Conservation (phyloP, 768 basidiomycete genomes). For the Suillus weaverae region DNA sequence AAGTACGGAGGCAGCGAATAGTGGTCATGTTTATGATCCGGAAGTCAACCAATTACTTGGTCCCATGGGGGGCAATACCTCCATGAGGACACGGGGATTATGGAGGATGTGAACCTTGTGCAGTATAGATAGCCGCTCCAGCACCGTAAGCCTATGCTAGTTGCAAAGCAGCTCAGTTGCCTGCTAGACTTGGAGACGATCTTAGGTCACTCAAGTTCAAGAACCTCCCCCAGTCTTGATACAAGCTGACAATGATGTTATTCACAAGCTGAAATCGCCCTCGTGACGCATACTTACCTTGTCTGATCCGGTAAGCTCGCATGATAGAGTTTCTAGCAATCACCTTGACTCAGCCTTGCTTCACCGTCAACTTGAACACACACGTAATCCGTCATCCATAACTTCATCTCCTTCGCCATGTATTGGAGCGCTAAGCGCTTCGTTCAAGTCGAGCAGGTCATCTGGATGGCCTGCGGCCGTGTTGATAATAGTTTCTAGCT, state of each 20-base stretch:
- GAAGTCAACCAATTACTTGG: slow-evolving; percentile 99
- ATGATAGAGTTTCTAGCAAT: slow-evolving; percentile 32
- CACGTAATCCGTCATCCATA: slow-evolving; percentile 86
- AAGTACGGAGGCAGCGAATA: slow-evolving; percentile 87
- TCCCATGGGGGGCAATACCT: slow-evolving; percentile 87
- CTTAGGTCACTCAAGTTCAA: slow-evolving; percentile 99
- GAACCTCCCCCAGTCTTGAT: slow-evolving; percentile 94
- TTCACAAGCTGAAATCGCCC: slow-evolving; percentile 83
- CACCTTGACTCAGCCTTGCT: slow-evolving; percentile 61
- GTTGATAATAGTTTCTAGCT: slow-evolving; percentile 75
- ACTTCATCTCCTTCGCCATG: slow-evolving; percentile 84
- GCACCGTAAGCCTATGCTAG: slow-evolving; percentile 25
- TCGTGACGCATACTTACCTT: slow-evolving; percentile 26
- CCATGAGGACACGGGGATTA: slow-evolving; percentile 65
- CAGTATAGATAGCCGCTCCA: slow-evolving; percentile 35
- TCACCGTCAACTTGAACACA: slow-evolving; percentile 77
- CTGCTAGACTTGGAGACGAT: slow-evolving; percentile 64
- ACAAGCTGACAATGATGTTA: slow-evolving; percentile 97
- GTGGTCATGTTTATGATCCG: slow-evolving; percentile 91
- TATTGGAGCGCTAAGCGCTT: slow-evolving; percentile 64
- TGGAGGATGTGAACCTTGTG: slow-evolving; percentile 40
- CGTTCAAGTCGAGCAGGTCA: slow-evolving; percentile 76
- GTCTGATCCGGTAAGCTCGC: slow-evolving; percentile 56
- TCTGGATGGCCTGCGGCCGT: slow-evolving; percentile 70
- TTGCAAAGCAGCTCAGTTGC: slow-evolving; percentile 45